These are phyloP conservation scores for Aurifilum marmelostoma DNA, from an alignment of 2,329 filamentous ascomycete genomes.

Conservation along the genomic window DNA sequence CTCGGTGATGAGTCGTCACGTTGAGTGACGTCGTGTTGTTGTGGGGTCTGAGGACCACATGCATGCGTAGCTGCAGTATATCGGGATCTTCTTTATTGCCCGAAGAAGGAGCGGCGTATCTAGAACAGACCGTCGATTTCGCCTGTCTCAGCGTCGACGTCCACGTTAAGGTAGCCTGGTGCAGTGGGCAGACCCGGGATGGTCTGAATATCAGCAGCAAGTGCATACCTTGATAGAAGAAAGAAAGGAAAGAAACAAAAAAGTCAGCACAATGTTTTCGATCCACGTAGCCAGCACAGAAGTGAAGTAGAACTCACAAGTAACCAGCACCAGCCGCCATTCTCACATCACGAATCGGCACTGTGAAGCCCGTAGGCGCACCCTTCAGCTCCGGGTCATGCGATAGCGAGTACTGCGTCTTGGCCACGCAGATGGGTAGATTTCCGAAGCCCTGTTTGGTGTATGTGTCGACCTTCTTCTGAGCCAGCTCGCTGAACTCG, in stretches of 20 bases:
- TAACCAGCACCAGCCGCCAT: constrained; percentile 95
- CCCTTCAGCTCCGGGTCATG: constrained; percentile 95
- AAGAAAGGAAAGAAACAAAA: too few species aligned
- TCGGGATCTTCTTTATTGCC: not conserved
- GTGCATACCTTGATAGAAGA: constrained; percentile 68
- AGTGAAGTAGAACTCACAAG: constrained; percentile 59
- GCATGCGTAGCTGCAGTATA: not conserved
- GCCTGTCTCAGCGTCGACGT: constrained; percentile 79
- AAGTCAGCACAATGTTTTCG: constrained; percentile 39
- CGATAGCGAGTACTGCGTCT: constrained; percentile 96
- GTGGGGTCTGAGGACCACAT: not conserved
- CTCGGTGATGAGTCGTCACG: constrained; percentile 10
- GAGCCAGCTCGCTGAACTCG: constrained; percentile 90
- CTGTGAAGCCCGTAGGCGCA: constrained; percentile 89
- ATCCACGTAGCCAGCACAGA: constrained; percentile 17
- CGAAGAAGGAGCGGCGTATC: not conserved
- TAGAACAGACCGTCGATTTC: constrained; percentile 92
- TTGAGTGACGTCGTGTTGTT: constrained; percentile 13
- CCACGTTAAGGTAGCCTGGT: constrained; percentile 93
- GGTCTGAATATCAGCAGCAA: constrained; percentile 97
- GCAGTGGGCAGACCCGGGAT: constrained; percentile 95
- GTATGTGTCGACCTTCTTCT: constrained; percentile 96
- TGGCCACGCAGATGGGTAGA: constrained; percentile 93
- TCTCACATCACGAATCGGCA: constrained; percentile 91
- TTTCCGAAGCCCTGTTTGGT: constrained; percentile 89